Conservation (phyloP, 164 flowering plant genomes). For the Tinospora cordifolia region DNA sequence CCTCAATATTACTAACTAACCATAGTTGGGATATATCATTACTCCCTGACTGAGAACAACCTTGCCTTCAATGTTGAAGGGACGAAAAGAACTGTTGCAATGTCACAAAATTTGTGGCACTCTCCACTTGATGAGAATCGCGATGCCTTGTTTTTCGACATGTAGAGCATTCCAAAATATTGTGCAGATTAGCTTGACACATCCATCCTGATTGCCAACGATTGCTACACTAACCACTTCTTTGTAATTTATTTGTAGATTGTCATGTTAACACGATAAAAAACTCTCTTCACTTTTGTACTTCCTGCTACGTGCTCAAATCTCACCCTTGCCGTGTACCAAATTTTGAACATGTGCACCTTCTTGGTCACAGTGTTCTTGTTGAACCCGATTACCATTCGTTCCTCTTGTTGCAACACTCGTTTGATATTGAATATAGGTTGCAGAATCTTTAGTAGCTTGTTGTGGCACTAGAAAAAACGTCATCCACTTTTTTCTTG, state of each 20-base stretch:
- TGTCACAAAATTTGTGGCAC: too few relatives aligned
- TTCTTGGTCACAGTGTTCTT: conserved; percentile 14
- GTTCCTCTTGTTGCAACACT: conserved; percentile 2
- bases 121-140: too few relatives aligned
- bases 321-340: conserved; percentile 33
- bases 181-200: too few relatives aligned
- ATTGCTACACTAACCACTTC: conserved; percentile 37
- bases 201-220: conserved; percentile 29
- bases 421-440: conserved; percentile 26
- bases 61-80: too few relatives aligned
- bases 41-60: too few relatives aligned
- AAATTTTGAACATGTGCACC: conserved; percentile 49
- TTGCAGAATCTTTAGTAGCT: conserved; percentile 25
- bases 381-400: conserved; percentile 25
- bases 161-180: too few relatives aligned
- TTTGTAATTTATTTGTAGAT: conserved; percentile 48
- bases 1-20: too few relatives aligned
- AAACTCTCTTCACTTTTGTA: conserved; percentile 19
- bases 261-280: too few relatives aligned
- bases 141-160: too few relatives aligned
- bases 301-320: conserved; percentile 20
- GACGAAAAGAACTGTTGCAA: too few relatives aligned
- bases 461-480: conserved; percentile 28
- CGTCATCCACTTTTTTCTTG: conserved; percentile 1
- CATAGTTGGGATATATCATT: too few relatives aligned